Percentiles rank a stretch among this genome's conserved stretches.
phyloP scores from a whole-genome alignment of 2,329 filamentous ascomycete genomes.

The Alternaria angustiovoidea region DNA sequence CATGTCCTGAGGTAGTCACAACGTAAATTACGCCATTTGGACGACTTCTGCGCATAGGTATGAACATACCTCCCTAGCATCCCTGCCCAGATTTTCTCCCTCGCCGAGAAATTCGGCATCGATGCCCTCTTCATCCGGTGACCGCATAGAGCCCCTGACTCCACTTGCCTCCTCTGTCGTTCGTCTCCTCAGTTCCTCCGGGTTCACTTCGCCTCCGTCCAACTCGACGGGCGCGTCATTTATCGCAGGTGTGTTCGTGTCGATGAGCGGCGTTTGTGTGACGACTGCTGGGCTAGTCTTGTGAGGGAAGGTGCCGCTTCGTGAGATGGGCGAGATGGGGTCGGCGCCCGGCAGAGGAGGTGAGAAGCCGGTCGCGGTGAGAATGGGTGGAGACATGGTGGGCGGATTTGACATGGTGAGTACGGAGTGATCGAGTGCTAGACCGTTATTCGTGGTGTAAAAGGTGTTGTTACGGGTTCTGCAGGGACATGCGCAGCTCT shows the following conservation, averaged over 20 bases:
- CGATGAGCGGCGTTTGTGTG: slow-evolving; percentile 46
- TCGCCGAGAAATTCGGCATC: slow-evolving; percentile 42
- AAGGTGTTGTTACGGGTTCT: background rate
- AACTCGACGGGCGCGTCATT: slow-evolving; percentile 56
- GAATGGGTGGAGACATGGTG: slow-evolving; percentile 27
- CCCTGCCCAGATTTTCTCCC: slow-evolving; percentile 25
- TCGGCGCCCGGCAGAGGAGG: slow-evolving; percentile 1
- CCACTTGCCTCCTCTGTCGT: slow-evolving; percentile 16
- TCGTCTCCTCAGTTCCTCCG: slow-evolving; percentile 35
- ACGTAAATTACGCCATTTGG: background rate
- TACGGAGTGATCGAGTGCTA: too few relatives aligned
- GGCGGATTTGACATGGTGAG: slow-evolving; percentile 18
- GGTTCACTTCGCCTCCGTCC: slow-evolving; percentile 44
- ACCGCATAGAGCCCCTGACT: slow-evolving; percentile 14
- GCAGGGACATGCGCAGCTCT: background rate
- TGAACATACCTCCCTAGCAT: slow-evolving; percentile 36
- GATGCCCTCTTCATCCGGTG: slow-evolving; percentile 39
- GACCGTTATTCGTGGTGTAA: background rate
- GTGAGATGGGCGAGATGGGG: slow-evolving; percentile 36
- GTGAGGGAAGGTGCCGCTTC: slow-evolving; percentile 34
- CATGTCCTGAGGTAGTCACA: background rate
- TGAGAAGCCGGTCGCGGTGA: slow-evolving; percentile 6
- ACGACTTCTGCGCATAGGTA: background rate
- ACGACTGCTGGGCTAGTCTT: slow-evolving; percentile 34
- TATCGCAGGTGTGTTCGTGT: slow-evolving; percentile 51